Evolutionary conservation across 495 filamentous ascomycete species (phyloP), one percentile per base, ranked within the genome.

Genomic region (Tuber brumale): DNA sequence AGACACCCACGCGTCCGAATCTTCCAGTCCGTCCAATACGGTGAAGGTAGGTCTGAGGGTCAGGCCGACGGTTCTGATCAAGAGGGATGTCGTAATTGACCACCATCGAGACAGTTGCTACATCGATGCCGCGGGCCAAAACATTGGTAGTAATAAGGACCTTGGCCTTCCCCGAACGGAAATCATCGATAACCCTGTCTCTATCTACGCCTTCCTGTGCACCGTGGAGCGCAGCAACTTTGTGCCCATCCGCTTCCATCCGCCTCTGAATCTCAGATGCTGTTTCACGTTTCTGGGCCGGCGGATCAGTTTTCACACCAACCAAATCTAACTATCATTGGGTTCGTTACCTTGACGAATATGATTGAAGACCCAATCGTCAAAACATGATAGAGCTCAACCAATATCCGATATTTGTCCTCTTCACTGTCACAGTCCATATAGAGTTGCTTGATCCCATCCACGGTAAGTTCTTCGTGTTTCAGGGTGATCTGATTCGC

Each of bases 121-220:
- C 94, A 85, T 99, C 96, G 77, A 99, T 97, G 80, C 96, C 96
- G 81, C 96, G 93, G 9, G 96, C 92, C 71, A 99, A 89, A 51
- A 99, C 95, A 82, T 99, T 98, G 80, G 96, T 99, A 0, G 96
- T 95, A 82, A 98, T 97, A 75, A 99, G 90, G n/a, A 99, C 95
- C 87, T 98, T 99, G 72, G 93, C 92, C 41, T 89, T 86, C 71
- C 94, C 94, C 35, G 83, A 87, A 76, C 95, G 91, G 90, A 98
- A 99, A 19, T 91, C 85, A 80, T 97, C 92, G 76, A 99, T 92
- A 76, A 98, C 89, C 0, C 85, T 83, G 81, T 99, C 96, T 84
- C 96, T 92, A 77, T 94, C 89, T 10, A 85, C 85, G 27, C 93
- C 95, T 78, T 97, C 92, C 72, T 94, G 89, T 71, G 90, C 94